Conservation (phyloP, 148 eudicot species). For the Rhododendron molle region DNA sequence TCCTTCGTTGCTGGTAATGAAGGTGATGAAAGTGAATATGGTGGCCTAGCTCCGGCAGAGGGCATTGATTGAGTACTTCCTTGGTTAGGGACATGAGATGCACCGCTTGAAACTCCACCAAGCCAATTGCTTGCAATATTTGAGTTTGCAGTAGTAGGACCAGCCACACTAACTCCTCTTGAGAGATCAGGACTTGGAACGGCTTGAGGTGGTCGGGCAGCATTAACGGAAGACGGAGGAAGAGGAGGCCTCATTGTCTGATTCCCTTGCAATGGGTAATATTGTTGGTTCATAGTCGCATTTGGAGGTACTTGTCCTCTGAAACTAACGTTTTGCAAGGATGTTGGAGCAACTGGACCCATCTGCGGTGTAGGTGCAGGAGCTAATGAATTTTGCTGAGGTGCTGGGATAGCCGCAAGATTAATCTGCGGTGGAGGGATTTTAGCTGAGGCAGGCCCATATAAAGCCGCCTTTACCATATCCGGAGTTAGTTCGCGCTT, state of each 20-base stretch:
- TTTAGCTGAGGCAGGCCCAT: conserved; percentile 89
- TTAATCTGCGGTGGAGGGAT: conserved; percentile 95
- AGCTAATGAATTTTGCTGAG: conserved; percentile 42
- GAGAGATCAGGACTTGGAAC: conserved; percentile 25
- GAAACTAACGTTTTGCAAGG: conserved; percentile 53
- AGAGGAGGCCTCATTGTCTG: conserved; percentile 57
- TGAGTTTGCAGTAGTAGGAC: conserved; percentile 39
- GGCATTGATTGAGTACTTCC: conserved; percentile 43
- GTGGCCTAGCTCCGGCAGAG: conserved; percentile 34
- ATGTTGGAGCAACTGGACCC: conserved; percentile 40
- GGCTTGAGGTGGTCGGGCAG: conserved; percentile 46
- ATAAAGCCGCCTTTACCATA: conserved; percentile 93
- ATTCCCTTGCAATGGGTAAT: conserved; percentile 55
- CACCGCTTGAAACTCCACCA: conserved; percentile 46
- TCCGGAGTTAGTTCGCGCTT: conserved; percentile 94
- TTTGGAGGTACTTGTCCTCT: conserved; percentile 61
- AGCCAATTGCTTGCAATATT: conserved; percentile 50
- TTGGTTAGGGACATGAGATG: conserved; percentile 44
- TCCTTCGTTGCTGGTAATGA: conserved; percentile 40
- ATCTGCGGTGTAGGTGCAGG: conserved; percentile 45
- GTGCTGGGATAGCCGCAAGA: conserved; percentile 45
- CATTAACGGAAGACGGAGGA: conserved; percentile 32
- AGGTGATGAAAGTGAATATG: conserved; percentile 26
- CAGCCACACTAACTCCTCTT: conserved; percentile 30
- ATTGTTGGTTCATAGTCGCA: conserved; percentile 50